These are phyloP conservation scores for Alternaria postmessia DNA, from an alignment of 2,329 filamentous ascomycete genomes.

Conservation along the genomic window DNA sequence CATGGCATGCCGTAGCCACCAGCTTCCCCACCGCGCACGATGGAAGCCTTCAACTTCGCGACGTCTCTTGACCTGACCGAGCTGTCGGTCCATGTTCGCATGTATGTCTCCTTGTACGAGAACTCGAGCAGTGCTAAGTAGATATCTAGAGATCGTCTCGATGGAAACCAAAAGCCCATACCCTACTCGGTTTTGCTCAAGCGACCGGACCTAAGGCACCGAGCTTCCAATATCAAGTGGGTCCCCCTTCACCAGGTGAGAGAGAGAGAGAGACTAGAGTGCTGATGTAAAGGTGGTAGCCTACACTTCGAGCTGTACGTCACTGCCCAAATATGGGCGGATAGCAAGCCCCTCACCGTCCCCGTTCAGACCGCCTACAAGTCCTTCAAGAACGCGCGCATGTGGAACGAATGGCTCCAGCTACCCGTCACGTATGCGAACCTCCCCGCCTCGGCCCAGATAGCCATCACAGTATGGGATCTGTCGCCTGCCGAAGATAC, in stretches of 20 bases:
- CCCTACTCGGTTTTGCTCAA: slow-evolving; percentile 80
- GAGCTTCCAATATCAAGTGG: slow-evolving; percentile 83
- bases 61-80: slow-evolving; percentile 80
- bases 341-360: slow-evolving; percentile 92
- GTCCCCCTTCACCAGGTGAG: slow-evolving; percentile 8
- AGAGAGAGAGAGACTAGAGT: not conserved
- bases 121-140: slow-evolving; percentile 27
- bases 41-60: slow-evolving; percentile 97
- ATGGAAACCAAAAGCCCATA: slow-evolving; percentile 78
- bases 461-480: slow-evolving; percentile 96
- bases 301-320: slow-evolving; percentile 88
- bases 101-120: slow-evolving; percentile 56
- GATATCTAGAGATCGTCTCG: slow-evolving; percentile 71
- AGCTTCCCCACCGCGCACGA: slow-evolving; percentile 52
- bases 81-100: slow-evolving; percentile 71
- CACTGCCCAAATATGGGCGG: slow-evolving; percentile 92
- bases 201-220: slow-evolving; percentile 80
- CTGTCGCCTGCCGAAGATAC: slow-evolving; percentile 79
- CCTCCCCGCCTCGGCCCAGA: slow-evolving; percentile 79
- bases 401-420: slow-evolving; percentile 96
- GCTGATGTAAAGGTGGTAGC: slow-evolving; percentile 54
- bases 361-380: slow-evolving; percentile 93
- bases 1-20: slow-evolving; percentile 38
- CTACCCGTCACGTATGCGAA: slow-evolving; percentile 85
- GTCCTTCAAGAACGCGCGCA: slow-evolving; percentile 75